Percentiles rank a stretch among this genome's conserved stretches.
Conservation (phyloP, 768 basidiomycete species). For the Panellus pusillus region DNA sequence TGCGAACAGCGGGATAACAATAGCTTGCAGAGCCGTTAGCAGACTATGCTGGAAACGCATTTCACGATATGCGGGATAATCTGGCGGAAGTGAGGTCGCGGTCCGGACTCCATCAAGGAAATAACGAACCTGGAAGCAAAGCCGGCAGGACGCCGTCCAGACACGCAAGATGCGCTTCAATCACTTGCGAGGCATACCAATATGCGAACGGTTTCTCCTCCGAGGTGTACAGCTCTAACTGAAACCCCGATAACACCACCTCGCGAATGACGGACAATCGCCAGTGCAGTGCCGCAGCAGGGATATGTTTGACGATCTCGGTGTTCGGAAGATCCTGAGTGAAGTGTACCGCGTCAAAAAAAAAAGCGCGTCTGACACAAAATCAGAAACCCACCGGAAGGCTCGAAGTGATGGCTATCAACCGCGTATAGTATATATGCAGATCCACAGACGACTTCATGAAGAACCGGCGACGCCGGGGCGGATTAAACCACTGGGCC, state of each 20-base stretch:
- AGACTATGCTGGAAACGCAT: constrained; percentile 50
- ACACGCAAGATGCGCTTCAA: constrained; percentile 54
- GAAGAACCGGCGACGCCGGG: constrained; percentile 63
- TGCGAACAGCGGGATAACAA: constrained; percentile 53
- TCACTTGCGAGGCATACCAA: constrained; percentile 64
- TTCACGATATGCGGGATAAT: constrained; percentile 42
- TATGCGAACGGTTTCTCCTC: constrained; percentile 76
- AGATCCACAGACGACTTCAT: constrained; percentile 65
- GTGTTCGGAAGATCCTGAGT: constrained; percentile 31
- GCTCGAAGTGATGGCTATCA: constrained; percentile 30
- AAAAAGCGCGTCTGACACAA: not conserved
- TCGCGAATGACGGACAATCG: constrained; percentile 63
- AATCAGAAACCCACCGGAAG: constrained; percentile 3
- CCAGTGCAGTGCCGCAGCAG: constrained; percentile 53
- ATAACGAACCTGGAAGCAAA: constrained; percentile 38
- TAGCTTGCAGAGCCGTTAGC: constrained; percentile 56
- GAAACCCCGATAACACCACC: constrained; percentile 72
- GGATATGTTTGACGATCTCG: constrained; percentile 42
- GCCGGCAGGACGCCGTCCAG: constrained; percentile 48
- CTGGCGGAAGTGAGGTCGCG: constrained; percentile 26
- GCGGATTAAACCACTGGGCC: constrained; percentile 67
- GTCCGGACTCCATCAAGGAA: not conserved
- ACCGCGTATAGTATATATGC: constrained; percentile 60
- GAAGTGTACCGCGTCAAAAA: not conserved
- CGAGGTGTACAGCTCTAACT: constrained; percentile 67